Evolutionary conservation across 306 rosid genomes (phyloP).

Genomic region (Castanea mollissima): DNA sequence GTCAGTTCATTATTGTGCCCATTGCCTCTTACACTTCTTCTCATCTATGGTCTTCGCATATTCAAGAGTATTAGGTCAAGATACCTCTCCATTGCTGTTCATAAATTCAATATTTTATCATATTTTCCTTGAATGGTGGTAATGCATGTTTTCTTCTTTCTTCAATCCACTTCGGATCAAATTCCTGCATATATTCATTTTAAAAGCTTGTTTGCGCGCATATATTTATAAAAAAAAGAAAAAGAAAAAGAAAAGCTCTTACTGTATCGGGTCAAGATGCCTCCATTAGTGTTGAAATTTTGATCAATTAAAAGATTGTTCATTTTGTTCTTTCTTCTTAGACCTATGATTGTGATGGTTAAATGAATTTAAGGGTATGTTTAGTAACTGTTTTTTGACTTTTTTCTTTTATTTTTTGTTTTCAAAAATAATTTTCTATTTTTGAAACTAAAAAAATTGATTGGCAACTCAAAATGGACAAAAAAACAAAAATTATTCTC

Average conservation of each 20-base stretch:
- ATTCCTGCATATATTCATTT: neutral
- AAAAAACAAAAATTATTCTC: too few species aligned
- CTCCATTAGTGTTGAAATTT: neutral
- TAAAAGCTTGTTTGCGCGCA: neutral
- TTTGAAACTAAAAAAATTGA: too few species aligned
- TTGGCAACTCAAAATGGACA: too few species aligned
- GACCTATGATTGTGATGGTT: neutral
- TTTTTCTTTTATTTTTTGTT: too few species aligned
- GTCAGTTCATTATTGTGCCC: constrained; percentile 42
- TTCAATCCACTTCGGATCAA: neutral
- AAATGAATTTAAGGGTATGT: too few species aligned
- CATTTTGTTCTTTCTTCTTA: neutral
- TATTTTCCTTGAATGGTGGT: too few species aligned
- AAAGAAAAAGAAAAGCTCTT: too few species aligned
- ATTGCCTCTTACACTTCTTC: constrained; percentile 14
- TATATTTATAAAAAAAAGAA: neutral
- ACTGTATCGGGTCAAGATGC: neutral
- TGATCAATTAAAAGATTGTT: neutral
- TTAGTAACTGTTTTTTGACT: too few species aligned
- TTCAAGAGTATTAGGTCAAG: constrained; percentile 29
- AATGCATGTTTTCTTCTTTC: neutral
- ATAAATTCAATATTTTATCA: neutral
- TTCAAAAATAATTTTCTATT: too few species aligned
- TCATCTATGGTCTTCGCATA: constrained; percentile 16
- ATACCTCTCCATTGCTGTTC: constrained; percentile 35